A percentile compares a stretch with the other conserved stretches of the same genome.
phyloP scores from a whole-genome alignment of 2,329 filamentous ascomycete genomes.

The Colletotrichum simmondsii region DNA sequence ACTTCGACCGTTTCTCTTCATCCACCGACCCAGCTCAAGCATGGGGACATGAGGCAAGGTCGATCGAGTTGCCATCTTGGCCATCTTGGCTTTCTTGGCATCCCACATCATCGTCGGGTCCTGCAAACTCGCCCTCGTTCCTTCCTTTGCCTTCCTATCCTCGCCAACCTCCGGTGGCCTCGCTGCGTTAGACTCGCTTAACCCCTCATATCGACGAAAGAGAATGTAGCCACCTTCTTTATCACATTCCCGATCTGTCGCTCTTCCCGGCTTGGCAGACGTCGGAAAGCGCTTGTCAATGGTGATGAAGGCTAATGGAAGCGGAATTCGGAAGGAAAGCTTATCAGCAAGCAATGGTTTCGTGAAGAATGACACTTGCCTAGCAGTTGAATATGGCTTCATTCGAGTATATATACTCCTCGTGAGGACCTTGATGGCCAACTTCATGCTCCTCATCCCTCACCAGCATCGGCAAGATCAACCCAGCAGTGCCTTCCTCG shows the following conservation, averaged over 20 bases:
- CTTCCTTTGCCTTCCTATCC: slow-evolving; percentile 24
- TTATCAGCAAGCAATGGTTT: background rate
- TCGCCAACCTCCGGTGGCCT: slow-evolving; percentile 3
- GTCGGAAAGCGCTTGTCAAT: background rate
- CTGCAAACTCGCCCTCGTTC: background rate
- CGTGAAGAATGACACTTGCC: no score
- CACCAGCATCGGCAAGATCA: slow-evolving; percentile 4
- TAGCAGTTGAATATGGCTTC: background rate
- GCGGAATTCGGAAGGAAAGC: no score
- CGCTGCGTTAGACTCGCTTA: background rate
- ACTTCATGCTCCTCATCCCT: background rate
- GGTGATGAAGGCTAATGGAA: background rate
- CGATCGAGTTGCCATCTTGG: slow-evolving; percentile 2
- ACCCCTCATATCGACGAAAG: background rate
- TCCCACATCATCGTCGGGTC: background rate
- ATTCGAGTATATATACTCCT: slow-evolving; percentile 9
- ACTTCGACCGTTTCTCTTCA: background rate
- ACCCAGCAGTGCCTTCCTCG: background rate
- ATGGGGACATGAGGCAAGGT: no score
- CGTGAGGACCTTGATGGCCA: slow-evolving; percentile 7
- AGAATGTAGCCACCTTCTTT: background rate
- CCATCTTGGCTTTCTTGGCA: background rate
- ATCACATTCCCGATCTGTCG: slow-evolving; percentile 19
- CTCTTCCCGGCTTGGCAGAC: slow-evolving; percentile 10
- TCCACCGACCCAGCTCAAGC: background rate